phyloP scores from a whole-genome alignment of 768 basidiomycete genomes.

The Mycena galericulata region DNA sequence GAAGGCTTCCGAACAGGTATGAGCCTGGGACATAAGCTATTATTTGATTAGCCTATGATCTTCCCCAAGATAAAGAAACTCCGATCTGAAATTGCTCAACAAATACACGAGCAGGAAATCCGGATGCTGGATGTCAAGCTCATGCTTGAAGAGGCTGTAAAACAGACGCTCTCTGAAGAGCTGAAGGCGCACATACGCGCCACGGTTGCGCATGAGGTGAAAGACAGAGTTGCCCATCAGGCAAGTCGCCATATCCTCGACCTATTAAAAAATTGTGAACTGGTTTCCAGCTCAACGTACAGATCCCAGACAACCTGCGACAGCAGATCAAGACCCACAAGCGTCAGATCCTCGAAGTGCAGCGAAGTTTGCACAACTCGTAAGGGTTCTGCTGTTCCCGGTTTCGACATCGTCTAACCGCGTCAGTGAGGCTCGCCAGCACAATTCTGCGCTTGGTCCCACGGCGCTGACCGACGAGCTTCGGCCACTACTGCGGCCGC shows the following conservation, averaged over 20 bases:
- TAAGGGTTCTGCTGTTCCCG: conserved; percentile 41
- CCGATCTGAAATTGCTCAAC: conserved; percentile 50
- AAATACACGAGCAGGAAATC: conserved; percentile 53
- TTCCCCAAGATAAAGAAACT: conserved; percentile 55
- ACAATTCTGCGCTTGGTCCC: conserved; percentile 53
- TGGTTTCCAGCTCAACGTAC: conserved; percentile 50
- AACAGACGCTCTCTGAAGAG: conserved; percentile 54
- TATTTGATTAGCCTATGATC: conserved; percentile 22
- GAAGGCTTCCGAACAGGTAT: conserved; percentile 58
- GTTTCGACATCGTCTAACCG: neutral
- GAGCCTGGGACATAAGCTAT: conserved; percentile 20
- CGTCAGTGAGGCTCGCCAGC: conserved; percentile 59
- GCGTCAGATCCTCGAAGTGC: conserved; percentile 57
- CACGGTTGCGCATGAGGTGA: conserved; percentile 51
- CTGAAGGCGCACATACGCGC: conserved; percentile 51
- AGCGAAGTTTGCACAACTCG: conserved; percentile 60
- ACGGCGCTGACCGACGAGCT: conserved; percentile 56
- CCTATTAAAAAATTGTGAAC: neutral
- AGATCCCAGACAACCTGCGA: conserved; percentile 57
- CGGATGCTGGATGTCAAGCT: conserved; percentile 50
- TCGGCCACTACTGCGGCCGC: conserved; percentile 63
- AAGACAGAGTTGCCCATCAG: conserved; percentile 56
- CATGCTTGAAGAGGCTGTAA: conserved; percentile 53
- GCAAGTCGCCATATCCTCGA: conserved; percentile 42
- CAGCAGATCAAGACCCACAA: conserved; percentile 55